Evolutionary conservation across 768 basidiomycete genomes (phyloP).

Genomic region (Boletellus sp.): DNA sequence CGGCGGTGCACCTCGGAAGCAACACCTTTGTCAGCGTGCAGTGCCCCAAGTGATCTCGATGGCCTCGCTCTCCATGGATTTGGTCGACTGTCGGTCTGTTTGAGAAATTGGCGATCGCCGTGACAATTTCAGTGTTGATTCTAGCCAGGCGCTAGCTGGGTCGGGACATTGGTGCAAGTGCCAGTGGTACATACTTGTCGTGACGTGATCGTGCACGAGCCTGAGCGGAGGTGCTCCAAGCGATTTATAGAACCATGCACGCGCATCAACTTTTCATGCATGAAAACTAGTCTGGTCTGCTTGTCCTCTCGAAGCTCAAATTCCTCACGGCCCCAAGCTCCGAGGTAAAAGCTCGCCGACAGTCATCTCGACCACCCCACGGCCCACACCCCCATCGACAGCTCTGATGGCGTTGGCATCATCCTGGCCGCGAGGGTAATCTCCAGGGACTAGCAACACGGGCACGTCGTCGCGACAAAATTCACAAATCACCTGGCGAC

Average conservation of each 20-base stretch:
- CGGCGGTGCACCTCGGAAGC: conserved; percentile 69
- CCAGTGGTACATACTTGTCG: conserved; percentile 66
- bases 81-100: neutral
- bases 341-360: conserved; percentile 73
- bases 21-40: conserved; percentile 78
- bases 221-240: too few species aligned
- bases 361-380: conserved; percentile 51
- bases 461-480: conserved; percentile 77
- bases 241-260: too few species aligned
- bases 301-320: conserved; percentile 30
- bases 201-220: conserved; percentile 58
- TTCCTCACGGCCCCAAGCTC: conserved; percentile 89
- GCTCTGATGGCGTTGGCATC: too few species aligned
- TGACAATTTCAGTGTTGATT: conserved; percentile 69
- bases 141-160: conserved; percentile 79
- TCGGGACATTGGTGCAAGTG: conserved; percentile 76
- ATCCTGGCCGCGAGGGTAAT: too few species aligned
- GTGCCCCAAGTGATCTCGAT: conserved; percentile 1
- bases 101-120: conserved; percentile 80
- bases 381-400: conserved; percentile 45
- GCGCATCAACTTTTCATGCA: too few species aligned
- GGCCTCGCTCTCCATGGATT: too few species aligned
- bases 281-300: too few species aligned
- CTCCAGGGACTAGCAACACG: conserved; percentile 63
- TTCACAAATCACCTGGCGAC: conserved; percentile 86